Conservation (phyloP, 257 asterid genomes). For the Plantago ovata region DNA sequence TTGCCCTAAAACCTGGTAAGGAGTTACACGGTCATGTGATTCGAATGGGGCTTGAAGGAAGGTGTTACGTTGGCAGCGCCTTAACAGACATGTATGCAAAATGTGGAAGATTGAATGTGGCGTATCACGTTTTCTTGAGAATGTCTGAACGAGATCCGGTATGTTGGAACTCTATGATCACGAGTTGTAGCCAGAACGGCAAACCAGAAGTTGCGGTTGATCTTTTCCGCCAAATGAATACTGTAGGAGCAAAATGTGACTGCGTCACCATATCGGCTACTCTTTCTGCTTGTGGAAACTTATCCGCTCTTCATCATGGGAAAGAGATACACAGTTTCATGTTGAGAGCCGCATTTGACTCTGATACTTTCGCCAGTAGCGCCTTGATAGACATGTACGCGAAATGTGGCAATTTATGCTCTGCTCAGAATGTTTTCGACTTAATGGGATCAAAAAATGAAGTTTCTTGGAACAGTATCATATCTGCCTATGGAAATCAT, state of each 20-base stretch:
- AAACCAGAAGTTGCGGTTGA: slow-evolving; percentile 66
- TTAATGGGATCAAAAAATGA: slow-evolving; percentile 53
- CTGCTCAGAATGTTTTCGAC: slow-evolving; percentile 57
- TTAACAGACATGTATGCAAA: slow-evolving; percentile 84
- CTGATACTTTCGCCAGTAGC: slow-evolving; percentile 54
- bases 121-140: slow-evolving; percentile 44
- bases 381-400: slow-evolving; percentile 80
- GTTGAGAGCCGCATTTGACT: slow-evolving; percentile 41
- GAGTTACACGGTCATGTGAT: slow-evolving; percentile 67
- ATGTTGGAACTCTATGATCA: slow-evolving; percentile 83
- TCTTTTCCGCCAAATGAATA: slow-evolving; percentile 61
- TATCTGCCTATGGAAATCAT: slow-evolving; percentile 86
- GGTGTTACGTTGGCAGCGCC: slow-evolving; percentile 71
- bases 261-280: slow-evolving; percentile 70
- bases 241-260: slow-evolving; percentile 57
- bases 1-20: slow-evolving; percentile 48
- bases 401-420: slow-evolving; percentile 67
- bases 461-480: slow-evolving; percentile 95
- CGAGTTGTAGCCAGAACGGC: slow-evolving; percentile 64
- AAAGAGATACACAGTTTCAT: slow-evolving; percentile 74
- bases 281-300: slow-evolving; percentile 73
- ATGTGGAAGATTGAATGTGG: slow-evolving; percentile 71
- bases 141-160: slow-evolving; percentile 59
- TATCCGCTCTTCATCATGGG: slow-evolving; percentile 59
- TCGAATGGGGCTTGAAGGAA: slow-evolving; percentile 48